Percentiles rank a stretch among this genome's conserved stretches.
Evolutionary conservation across 805 yeast genomes (phyloP).

Genomic region (Lipomyces oligophaga): DNA sequence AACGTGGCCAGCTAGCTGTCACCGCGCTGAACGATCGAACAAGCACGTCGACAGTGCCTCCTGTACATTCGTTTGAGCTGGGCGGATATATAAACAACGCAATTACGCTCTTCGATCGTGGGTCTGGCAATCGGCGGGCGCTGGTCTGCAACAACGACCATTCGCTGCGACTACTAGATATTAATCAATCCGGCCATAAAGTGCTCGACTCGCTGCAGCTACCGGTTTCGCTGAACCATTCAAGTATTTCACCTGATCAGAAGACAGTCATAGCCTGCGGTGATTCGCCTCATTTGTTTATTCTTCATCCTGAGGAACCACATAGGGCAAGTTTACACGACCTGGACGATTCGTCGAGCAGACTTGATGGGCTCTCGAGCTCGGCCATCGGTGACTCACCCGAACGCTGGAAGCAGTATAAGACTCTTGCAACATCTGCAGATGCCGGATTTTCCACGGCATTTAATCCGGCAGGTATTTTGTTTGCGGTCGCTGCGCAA

Average conservation of each 20-base stretch:
- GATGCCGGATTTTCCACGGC: slow-evolving; percentile 83
- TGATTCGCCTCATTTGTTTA: slow-evolving; percentile 63
- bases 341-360: neutral
- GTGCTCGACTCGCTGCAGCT: slow-evolving; percentile 46
- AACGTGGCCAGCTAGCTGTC: slow-evolving; percentile 64
- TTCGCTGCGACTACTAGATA: slow-evolving; percentile 60
- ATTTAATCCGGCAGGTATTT: slow-evolving; percentile 68
- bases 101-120: slow-evolving; percentile 44
- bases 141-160: slow-evolving; percentile 83
- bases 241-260: slow-evolving; percentile 61
- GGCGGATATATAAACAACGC: slow-evolving; percentile 85
- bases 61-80: slow-evolving; percentile 48
- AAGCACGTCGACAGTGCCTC: neutral
- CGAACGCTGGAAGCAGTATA: slow-evolving; percentile 33
- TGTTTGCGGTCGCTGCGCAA: slow-evolving; percentile 78
- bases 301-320: slow-evolving; percentile 44
- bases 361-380: neutral
- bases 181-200: slow-evolving; percentile 48
- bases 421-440: slow-evolving; percentile 52
- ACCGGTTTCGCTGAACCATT: slow-evolving; percentile 70
- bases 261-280: slow-evolving; percentile 66
- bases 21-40: slow-evolving; percentile 36
- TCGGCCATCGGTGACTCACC: neutral
- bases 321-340: slow-evolving; percentile 23
- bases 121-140: slow-evolving; percentile 44